A percentile compares a stretch with the other conserved stretches of the same genome.
Evolutionary conservation across 192 early-diverging fungal species (phyloP).

Genomic region (Backusella mclennaniae): DNA sequence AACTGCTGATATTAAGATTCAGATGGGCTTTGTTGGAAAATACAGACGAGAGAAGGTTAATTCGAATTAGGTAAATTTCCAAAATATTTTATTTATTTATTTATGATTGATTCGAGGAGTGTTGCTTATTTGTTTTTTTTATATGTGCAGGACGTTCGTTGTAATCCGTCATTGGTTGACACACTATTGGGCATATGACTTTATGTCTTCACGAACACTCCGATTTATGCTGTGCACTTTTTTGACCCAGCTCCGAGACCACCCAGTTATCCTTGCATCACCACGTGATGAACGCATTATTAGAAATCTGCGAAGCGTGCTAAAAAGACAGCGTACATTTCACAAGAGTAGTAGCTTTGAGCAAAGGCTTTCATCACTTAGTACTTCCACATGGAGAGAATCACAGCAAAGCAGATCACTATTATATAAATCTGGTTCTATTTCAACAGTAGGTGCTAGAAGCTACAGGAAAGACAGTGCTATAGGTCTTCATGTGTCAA

Average conservation of each 20-base stretch:
- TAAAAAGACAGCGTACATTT: constrained; percentile 42
- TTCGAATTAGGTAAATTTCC: constrained; percentile 44
- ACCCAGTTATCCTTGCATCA: constrained; percentile 38
- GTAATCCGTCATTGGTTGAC: constrained; percentile 56
- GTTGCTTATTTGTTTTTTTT: not conserved
- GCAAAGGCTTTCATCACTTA: not conserved
- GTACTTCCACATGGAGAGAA: not conserved
- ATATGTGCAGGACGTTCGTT: constrained; percentile 45
- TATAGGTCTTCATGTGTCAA: constrained; percentile 13
- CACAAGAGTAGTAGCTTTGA: not conserved
- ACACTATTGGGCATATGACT: constrained; percentile 51
- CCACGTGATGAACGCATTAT: constrained; percentile 47
- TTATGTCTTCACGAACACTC: constrained; percentile 42
- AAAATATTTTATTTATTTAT: not conserved
- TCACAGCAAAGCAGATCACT: not conserved
- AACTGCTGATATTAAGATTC: constrained; percentile 51
- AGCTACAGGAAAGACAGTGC: constrained; percentile 19
- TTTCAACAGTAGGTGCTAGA: not conserved
- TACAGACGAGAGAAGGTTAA: constrained; percentile 38
- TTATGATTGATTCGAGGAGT: not conserved
- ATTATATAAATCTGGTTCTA: not conserved
- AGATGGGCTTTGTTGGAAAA: constrained; percentile 50
- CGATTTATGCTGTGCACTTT: constrained; percentile 50
- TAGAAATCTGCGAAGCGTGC: constrained; percentile 38
- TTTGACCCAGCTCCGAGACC: constrained; percentile 38